Conservation (phyloP, 345 rosid genomes). For the Kernera saxatilis region DNA sequence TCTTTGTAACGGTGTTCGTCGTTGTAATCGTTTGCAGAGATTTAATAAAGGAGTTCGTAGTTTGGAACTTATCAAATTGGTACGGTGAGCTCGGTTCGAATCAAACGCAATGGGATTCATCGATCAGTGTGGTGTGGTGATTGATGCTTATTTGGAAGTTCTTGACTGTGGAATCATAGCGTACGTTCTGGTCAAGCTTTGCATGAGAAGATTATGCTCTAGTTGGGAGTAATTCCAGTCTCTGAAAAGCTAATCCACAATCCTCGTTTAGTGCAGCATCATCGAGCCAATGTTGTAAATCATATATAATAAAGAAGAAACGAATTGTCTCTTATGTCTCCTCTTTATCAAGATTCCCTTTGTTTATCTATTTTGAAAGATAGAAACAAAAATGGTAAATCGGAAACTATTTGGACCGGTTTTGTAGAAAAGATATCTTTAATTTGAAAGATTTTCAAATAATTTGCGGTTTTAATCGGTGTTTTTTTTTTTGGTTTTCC, state of each 20-base stretch:
- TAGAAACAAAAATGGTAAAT: not conserved
- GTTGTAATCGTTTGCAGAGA: too few species aligned
- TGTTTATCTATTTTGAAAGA: not conserved
- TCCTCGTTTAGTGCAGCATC: too few species aligned
- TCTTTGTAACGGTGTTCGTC: too few species aligned
- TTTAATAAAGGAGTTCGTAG: too few species aligned
- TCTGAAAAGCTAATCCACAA: too few species aligned
- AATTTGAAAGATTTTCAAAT: not conserved
- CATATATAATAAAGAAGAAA: too few species aligned
- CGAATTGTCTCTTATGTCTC: too few species aligned
- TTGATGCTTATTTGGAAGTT: slow-evolving; percentile 83
- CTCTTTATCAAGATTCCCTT: too few species aligned
- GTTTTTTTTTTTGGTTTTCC: not conserved
- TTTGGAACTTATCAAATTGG: too few species aligned
- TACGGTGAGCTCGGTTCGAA: too few species aligned
- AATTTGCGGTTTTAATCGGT: not conserved
- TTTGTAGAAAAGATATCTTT: not conserved
- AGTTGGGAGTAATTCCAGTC: slow-evolving; percentile 90
- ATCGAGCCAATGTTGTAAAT: too few species aligned
- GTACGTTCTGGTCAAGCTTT: slow-evolving; percentile 51
- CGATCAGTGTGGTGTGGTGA: slow-evolving; percentile 94
- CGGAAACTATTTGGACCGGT: not conserved
- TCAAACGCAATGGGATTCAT: too few species aligned
- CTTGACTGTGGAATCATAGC: slow-evolving; percentile 81
- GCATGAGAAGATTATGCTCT: slow-evolving; percentile 66